Evolutionary conservation across 257 asterid species (phyloP).

Genomic region (Solanum lignicaule): DNA sequence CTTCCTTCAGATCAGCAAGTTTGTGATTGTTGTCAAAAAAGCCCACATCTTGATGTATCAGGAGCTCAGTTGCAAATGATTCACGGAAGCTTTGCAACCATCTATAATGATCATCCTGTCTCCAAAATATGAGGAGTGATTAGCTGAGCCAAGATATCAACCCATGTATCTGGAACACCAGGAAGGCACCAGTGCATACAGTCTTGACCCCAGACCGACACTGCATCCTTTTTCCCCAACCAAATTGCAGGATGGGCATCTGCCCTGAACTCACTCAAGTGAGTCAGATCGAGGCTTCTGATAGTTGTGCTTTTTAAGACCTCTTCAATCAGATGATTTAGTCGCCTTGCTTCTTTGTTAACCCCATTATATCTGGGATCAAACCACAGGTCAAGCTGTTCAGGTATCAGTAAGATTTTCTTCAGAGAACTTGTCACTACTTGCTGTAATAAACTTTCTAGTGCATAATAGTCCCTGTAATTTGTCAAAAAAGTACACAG

Average conservation of each 20-base stretch:
- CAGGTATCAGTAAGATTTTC: slow-evolving; percentile 14
- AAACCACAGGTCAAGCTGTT: slow-evolving; percentile 86
- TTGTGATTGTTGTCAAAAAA: background rate
- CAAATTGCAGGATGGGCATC: slow-evolving; percentile 96
- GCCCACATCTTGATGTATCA: background rate
- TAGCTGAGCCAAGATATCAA: slow-evolving; percentile 65
- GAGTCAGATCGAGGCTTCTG: slow-evolving; percentile 50
- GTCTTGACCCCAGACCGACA: slow-evolving; percentile 89
- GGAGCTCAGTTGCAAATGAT: background rate
- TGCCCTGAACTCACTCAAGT: slow-evolving; percentile 76
- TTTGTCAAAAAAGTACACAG: background rate
- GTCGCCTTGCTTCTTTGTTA: slow-evolving; percentile 72
- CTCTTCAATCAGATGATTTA: slow-evolving; percentile 58
- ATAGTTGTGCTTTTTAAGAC: slow-evolving; percentile 43
- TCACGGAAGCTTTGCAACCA: background rate
- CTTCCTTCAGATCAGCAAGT: background rate
- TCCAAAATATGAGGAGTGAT: slow-evolving; percentile 33
- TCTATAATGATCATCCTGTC: slow-evolving; percentile 8
- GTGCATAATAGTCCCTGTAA: background rate
- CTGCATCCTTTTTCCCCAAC: slow-evolving; percentile 92
- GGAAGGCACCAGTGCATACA: slow-evolving; percentile 99
- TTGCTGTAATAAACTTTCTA: background rate
- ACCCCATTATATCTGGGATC: slow-evolving; percentile 72
- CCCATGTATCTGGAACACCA: slow-evolving; percentile 96
- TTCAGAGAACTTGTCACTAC: background rate